Percentiles rank a stretch among this genome's conserved stretches.
Conservation (phyloP, 192 early-diverging fungal species). For the Paraglomus brasilianum region DNA sequence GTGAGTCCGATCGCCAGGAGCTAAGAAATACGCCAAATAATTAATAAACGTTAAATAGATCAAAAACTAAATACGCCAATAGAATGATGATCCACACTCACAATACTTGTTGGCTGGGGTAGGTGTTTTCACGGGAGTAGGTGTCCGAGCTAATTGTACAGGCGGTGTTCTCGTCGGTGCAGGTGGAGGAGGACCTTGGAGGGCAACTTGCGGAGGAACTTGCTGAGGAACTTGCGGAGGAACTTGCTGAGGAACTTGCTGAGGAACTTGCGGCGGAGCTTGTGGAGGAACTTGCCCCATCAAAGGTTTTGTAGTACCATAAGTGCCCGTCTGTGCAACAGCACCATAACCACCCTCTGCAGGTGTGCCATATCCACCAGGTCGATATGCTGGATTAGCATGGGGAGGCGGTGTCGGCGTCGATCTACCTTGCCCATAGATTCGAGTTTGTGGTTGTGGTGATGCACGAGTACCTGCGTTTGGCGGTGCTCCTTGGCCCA, state of each 20-base stretch:
- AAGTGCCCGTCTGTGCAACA: slow-evolving; percentile 37
- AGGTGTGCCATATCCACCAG: not conserved
- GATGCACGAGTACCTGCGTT: slow-evolving; percentile 31
- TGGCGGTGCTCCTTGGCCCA: slow-evolving; percentile 21
- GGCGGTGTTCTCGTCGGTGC: slow-evolving; percentile 30
- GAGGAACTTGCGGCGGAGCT: slow-evolving; percentile 29
- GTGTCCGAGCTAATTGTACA: slow-evolving; percentile 40
- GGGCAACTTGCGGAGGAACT: slow-evolving; percentile 24
- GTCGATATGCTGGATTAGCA: slow-evolving; percentile 8
- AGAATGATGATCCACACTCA: slow-evolving; percentile 40
- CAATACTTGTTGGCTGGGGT: slow-evolving; percentile 54
- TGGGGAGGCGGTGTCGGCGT: slow-evolving; percentile 37
- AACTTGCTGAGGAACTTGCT: slow-evolving; percentile 33
- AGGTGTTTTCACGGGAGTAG: slow-evolving; percentile 43
- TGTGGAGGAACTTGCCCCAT: slow-evolving; percentile 23
- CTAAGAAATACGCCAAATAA: slow-evolving; percentile 34
- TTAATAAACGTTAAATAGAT: not conserved
- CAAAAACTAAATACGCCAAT: not conserved
- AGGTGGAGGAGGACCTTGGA: slow-evolving; percentile 30
- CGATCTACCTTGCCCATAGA: slow-evolving; percentile 40
- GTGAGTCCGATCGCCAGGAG: slow-evolving; percentile 81
- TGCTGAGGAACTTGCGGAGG: slow-evolving; percentile 31
- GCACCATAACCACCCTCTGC: slow-evolving; percentile 33
- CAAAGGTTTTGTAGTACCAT: slow-evolving; percentile 37
- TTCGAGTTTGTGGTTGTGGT: slow-evolving; percentile 37